A percentile compares a stretch with the other conserved stretches of the same genome.
Conservation (phyloP, 2,329 filamentous ascomycete species). For the Aspergillus candidus region DNA sequence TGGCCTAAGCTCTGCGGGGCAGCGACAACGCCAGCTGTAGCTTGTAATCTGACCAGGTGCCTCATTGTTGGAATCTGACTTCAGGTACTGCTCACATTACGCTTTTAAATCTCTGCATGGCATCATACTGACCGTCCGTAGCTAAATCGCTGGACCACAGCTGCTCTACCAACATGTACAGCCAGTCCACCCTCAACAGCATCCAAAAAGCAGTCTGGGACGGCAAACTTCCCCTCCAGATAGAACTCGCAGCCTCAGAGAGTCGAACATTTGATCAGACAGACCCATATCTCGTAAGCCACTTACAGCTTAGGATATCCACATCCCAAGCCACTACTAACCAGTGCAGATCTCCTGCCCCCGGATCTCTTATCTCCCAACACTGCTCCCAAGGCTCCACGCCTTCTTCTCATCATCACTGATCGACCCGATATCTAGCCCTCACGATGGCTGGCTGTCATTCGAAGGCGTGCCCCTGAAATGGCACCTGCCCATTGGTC, state of each 20-base stretch:
- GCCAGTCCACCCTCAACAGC: slow-evolving; percentile 20
- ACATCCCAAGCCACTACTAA: slow-evolving; percentile 1
- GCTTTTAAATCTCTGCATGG: neutral
- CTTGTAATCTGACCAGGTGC: neutral
- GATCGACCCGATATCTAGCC: slow-evolving; percentile 50
- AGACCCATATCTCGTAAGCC: slow-evolving; percentile 53
- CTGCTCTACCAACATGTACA: slow-evolving; percentile 18
- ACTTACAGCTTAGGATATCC: neutral
- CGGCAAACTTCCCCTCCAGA: slow-evolving; percentile 55
- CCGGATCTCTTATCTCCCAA: slow-evolving; percentile 62
- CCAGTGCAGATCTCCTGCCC: slow-evolving; percentile 51
- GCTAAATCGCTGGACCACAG: neutral
- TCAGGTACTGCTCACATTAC: too few relatives aligned
- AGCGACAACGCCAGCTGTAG: neutral
- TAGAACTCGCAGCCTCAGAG: slow-evolving; percentile 53
- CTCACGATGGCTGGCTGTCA: slow-evolving; percentile 57
- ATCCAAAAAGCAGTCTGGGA: slow-evolving; percentile 50
- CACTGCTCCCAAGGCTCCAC: slow-evolving; percentile 57
- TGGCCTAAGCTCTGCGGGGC: slow-evolving; percentile 1
- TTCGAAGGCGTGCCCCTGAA: slow-evolving; percentile 64
- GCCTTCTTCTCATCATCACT: slow-evolving; percentile 55
- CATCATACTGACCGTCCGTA: neutral
- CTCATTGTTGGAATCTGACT: too few relatives aligned
- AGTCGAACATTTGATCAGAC: slow-evolving; percentile 55
- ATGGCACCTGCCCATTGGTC: slow-evolving; percentile 65